Evolutionary conservation across 2,329 filamentous ascomycete species (phyloP).

Genomic region (Pyricularia pennisetigena): DNA sequence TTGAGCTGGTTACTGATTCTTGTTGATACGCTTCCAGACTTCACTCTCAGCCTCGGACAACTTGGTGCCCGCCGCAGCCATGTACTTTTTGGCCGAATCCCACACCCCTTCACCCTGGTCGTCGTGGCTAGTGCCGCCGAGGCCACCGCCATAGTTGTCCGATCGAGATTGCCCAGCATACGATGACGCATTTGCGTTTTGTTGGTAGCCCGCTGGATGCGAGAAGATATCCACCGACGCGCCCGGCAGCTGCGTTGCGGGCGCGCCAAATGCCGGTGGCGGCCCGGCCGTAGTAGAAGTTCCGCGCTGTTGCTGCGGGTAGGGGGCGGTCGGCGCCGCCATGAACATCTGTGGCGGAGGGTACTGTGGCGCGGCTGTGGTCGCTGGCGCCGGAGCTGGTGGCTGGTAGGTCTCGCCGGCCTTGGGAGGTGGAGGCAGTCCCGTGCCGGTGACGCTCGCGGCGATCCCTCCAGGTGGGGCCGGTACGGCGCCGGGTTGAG

Average conservation of each 20-base stretch:
- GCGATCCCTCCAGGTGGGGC: constrained; percentile 21
- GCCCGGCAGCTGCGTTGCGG: constrained; percentile 2
- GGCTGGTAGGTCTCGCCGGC: constrained; percentile 28
- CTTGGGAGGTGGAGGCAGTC: constrained; percentile 41
- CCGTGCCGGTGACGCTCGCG: constrained; percentile 10
- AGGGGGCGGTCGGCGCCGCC: constrained; percentile 31
- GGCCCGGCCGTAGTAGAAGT: constrained; percentile 30
- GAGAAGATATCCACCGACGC: constrained; percentile 20
- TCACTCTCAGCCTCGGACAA: constrained; percentile 49
- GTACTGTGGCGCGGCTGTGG: constrained; percentile 26
- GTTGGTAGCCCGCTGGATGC: constrained; percentile 46
- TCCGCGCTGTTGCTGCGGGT: constrained; percentile 30
- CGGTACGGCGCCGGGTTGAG: constrained; percentile 48
- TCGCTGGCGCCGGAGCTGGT: constrained; percentile 16
- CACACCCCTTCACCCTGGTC: constrained; percentile 39
- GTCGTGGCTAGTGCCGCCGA: constrained; percentile 12
- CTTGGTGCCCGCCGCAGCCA: constrained; percentile 44
- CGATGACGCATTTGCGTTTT: constrained; percentile 37
- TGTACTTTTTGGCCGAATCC: constrained; percentile 48
- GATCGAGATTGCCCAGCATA: neutral
- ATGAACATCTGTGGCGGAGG: constrained; percentile 39
- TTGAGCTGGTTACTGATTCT: constrained; percentile 18
- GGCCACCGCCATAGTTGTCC: constrained; percentile 12
- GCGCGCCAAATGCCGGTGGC: constrained; percentile 5
- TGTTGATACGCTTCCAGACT: constrained; percentile 55